Base-by-base conservation (phyloP, 306 rosid genomes). In the Pterocarpus santalinus region DNA sequence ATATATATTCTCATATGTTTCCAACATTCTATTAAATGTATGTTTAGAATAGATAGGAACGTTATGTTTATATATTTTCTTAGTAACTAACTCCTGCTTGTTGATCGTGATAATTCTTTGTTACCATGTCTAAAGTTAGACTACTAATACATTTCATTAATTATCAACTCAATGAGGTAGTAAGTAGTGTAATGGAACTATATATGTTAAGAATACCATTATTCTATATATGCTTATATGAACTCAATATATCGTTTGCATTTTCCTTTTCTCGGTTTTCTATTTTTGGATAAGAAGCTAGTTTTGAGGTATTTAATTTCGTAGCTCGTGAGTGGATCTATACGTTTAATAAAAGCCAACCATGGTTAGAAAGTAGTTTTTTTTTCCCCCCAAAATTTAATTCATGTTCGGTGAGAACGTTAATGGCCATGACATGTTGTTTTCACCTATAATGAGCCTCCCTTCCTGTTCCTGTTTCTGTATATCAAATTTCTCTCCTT, bases 401-500 rank as follows among this genome's bases (percentile, higher is more conserved):
- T 68, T 58, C 7, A 51, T 7, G 90, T 89, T 89, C 30, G 92
- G 86, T 89, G 87, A 78, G 85, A 43, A 53, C 0, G 11, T 82
- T 78, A 83, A 68, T 73, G 83, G 47, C 32, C 61, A 53, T 5
- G 83, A 72, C 51, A 65, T 58, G 73, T 77, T 72, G 69, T 74
- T 82, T 61, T 85, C 61, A 32, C 22, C 5, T 17, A 56, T 56
- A 64, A 85, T 53, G 56, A 75, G 53, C 65, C 55, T 69, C 44
- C 11, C 55, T 67, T 82, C 41, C 52, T 6, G 62, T 68, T 55
- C 22, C 46, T 39, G 36, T 39, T 61, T 72, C 39, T 3, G 53
- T 58, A 35, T 34, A 28, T 34, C 22, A 5, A 72, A 41, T 63
- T 77, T 51, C 30, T 53, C 53, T 9, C 16, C 74, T 60, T 47